These are phyloP conservation scores for Colletotrichum endophyticum DNA, from an alignment of 2,329 filamentous ascomycete species.

Conservation along the genomic window DNA sequence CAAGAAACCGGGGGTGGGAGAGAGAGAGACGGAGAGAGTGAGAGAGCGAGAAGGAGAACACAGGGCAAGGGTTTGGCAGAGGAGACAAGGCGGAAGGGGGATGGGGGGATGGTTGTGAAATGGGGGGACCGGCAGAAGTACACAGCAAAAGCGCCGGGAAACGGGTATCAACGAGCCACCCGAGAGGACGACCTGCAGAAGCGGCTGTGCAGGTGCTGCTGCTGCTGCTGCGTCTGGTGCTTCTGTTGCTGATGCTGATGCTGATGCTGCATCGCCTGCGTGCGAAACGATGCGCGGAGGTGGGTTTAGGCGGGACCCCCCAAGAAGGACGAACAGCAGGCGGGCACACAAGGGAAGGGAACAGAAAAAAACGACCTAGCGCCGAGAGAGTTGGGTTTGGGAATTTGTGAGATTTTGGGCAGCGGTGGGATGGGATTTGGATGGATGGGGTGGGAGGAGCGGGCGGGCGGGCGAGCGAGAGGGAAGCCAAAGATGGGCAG, in stretches of 20 bases:
- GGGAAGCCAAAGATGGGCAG: background rate
- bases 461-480: background rate
- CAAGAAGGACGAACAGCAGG: background rate
- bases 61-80: slow-evolving; percentile 15
- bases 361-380: background rate
- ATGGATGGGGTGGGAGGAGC: background rate
- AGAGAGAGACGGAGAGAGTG: background rate
- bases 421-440: background rate
- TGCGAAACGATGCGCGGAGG: background rate
- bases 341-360: background rate
- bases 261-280: background rate
- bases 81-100: slow-evolving; percentile 1
- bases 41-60: background rate
- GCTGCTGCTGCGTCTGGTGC: background rate
- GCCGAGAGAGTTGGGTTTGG: slow-evolving; percentile 21
- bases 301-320: background rate
- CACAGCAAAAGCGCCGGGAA: background rate
- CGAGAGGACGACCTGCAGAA: background rate
- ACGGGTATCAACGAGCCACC: background rate
- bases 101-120: slow-evolving; percentile 9
- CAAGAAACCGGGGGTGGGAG: background rate
- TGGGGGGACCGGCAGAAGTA: slow-evolving; percentile 5
- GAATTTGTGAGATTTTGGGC: slow-evolving; percentile 2
- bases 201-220: slow-evolving; percentile 5
- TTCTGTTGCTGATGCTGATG: background rate